phyloP scores from a whole-genome alignment of 2,329 filamentous ascomycete species.

The Hymenoscyphus repandus region DNA sequence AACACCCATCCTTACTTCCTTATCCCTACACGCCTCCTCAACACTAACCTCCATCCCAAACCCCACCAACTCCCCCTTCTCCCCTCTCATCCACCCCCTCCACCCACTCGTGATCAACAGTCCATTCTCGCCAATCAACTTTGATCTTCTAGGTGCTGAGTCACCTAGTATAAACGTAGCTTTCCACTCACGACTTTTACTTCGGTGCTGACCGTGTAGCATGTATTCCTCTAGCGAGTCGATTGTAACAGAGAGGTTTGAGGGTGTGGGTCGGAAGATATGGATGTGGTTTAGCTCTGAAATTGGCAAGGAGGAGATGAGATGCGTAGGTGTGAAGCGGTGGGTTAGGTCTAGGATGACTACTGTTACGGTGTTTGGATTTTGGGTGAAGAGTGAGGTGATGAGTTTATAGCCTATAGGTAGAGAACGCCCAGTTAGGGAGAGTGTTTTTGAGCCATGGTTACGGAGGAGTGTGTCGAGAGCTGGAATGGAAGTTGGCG shows the following conservation, averaged over 20 bases:
- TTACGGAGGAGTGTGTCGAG: constrained; percentile 43
- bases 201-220: constrained; percentile 25
- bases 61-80: constrained; percentile 17
- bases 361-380: constrained; percentile 36
- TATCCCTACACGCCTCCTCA: constrained; percentile 28
- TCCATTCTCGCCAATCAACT: constrained; percentile 2
- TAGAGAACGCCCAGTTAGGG: constrained; percentile 47
- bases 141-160: background rate
- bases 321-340: constrained; percentile 45
- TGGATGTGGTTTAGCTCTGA: constrained; percentile 27
- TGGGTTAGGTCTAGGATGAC: constrained; percentile 50
- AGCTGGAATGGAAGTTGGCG: constrained; percentile 32
- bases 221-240: constrained; percentile 27
- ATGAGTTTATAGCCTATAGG: constrained; percentile 53
- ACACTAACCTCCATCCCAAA: constrained; percentile 26
- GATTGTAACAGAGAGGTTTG: constrained; percentile 21
- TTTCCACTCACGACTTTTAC: constrained; percentile 25
- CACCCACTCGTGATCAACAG: constrained; percentile 21
- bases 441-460: constrained; percentile 43
- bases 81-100: constrained; percentile 30
- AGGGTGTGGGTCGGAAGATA: constrained; percentile 20
- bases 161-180: constrained; percentile 27
- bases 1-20: constrained; percentile 17
- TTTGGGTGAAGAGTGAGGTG: constrained; percentile 41
- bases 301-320: constrained; percentile 3